Evolutionary conservation across 1,284 basidiomycete species (phyloP).

Genomic region (Sanguinoderma infundibulare): DNA sequence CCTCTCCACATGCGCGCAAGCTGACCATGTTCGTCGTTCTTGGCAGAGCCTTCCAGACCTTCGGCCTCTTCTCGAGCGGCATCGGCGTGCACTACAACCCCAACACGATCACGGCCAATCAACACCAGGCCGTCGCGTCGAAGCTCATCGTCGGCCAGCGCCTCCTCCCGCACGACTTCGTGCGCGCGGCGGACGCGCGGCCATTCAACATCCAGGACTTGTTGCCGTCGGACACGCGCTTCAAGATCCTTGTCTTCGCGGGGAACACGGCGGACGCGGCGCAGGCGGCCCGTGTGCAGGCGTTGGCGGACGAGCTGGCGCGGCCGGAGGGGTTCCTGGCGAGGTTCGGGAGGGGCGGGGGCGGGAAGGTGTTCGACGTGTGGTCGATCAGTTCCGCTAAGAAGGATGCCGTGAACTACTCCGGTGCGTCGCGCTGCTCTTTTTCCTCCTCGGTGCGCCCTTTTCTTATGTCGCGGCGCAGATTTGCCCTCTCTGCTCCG

Average conservation of each 20-base stretch:
- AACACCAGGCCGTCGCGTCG: slow-evolving; percentile 48
- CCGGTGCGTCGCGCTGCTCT: slow-evolving; percentile 14
- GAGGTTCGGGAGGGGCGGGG: slow-evolving; percentile 29
- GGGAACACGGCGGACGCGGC: slow-evolving; percentile 52
- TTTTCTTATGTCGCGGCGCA: neutral
- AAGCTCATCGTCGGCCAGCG: slow-evolving; percentile 63
- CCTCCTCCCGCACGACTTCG: slow-evolving; percentile 58
- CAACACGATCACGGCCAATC: slow-evolving; percentile 52
- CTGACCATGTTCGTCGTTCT: neutral
- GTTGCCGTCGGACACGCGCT: slow-evolving; percentile 69
- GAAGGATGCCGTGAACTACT: slow-evolving; percentile 50
- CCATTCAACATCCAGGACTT: slow-evolving; percentile 73
- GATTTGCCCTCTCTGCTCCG: slow-evolving; percentile 54
- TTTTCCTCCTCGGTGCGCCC: neutral
- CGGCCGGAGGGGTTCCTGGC: slow-evolving; percentile 43
- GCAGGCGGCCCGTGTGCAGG: slow-evolving; percentile 45
- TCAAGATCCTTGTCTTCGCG: slow-evolving; percentile 73
- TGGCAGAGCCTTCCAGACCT: slow-evolving; percentile 62
- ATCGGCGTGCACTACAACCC: slow-evolving; percentile 57
- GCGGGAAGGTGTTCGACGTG: slow-evolving; percentile 52
- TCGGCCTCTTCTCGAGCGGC: slow-evolving; percentile 63
- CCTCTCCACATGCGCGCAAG: neutral
- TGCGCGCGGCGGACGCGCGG: slow-evolving; percentile 67
- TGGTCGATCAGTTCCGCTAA: slow-evolving; percentile 51
- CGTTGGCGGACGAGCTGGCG: slow-evolving; percentile 49